Evolutionary conservation across 257 asterid species (phyloP).

Genomic region (Forsythia suspensa): DNA sequence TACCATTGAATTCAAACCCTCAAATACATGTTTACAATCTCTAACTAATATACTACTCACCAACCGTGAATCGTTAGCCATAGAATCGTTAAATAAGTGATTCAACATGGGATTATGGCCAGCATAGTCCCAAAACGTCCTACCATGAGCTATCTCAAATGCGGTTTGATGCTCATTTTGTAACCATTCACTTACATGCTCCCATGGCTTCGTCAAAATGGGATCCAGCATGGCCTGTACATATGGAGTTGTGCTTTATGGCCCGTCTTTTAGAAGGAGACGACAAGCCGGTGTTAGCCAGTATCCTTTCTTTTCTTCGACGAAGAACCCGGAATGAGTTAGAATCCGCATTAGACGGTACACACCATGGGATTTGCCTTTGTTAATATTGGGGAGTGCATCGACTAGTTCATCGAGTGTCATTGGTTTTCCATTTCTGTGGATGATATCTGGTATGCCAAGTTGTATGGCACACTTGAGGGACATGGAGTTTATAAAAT

Average conservation of each 20-base stretch:
- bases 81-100: constrained; percentile 2
- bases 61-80: constrained; percentile 18
- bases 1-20: constrained; percentile 16
- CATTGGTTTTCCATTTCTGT: constrained; percentile 17
- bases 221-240: neutral
- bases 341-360: constrained; percentile 22
- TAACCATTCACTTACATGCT: constrained; percentile 3
- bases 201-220: neutral
- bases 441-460: constrained; percentile 19
- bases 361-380: neutral
- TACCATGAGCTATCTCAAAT: constrained; percentile 5
- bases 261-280: constrained; percentile 15
- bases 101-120: neutral
- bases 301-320: constrained; percentile 3
- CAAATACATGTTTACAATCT: constrained; percentile 10
- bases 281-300: constrained; percentile 5
- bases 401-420: constrained; percentile 13
- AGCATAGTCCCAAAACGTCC: neutral
- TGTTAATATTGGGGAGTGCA: constrained; percentile 15
- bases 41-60: neutral
- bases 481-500: constrained; percentile 8
- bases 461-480: constrained; percentile 25
- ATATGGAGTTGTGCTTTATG: neutral
- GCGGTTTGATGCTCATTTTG: constrained; percentile 3
- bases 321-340: neutral